Evolutionary conservation across 2,329 filamentous ascomycete genomes (phyloP).

Genomic region (Thelonectria olida): DNA sequence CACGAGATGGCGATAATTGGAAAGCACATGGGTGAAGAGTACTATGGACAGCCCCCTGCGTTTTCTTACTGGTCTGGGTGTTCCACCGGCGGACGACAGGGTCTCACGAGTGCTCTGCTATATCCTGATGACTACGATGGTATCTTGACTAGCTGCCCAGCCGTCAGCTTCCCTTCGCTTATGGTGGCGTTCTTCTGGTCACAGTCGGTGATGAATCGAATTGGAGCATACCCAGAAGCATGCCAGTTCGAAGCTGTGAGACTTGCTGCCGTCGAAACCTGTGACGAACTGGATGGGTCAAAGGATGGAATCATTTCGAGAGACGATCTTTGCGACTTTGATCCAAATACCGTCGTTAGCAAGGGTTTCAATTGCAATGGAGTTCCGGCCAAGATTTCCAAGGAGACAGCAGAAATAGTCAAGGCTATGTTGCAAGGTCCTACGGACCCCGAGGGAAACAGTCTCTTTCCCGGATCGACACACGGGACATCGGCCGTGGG

Average conservation of each 20-base stretch:
- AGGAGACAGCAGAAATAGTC: background rate
- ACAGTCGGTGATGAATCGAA: slow-evolving; percentile 12
- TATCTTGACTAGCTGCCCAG: slow-evolving; percentile 22
- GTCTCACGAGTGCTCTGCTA: slow-evolving; percentile 20
- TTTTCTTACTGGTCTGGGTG: slow-evolving; percentile 32
- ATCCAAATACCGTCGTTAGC: slow-evolving; percentile 27
- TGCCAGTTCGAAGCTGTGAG: slow-evolving; percentile 23
- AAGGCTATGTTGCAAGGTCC: slow-evolving; percentile 14
- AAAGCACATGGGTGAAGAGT: slow-evolving; percentile 14
- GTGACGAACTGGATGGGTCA: slow-evolving; percentile 36
- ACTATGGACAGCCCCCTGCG: slow-evolving; percentile 11
- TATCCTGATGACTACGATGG: slow-evolving; percentile 30
- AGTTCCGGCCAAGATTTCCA: background rate
- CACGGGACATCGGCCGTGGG: background rate
- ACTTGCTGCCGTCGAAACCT: slow-evolving; percentile 7
- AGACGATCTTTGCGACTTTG: slow-evolving; percentile 26
- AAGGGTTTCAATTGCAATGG: background rate
- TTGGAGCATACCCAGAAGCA: slow-evolving; percentile 4
- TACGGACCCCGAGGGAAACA: background rate
- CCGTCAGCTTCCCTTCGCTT: slow-evolving; percentile 11
- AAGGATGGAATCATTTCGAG: slow-evolving; percentile 36
- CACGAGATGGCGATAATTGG: slow-evolving; percentile 13
- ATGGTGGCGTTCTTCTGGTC: slow-evolving; percentile 15
- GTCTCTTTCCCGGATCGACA: background rate
- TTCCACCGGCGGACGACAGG: slow-evolving; percentile 29